Evolutionary conservation across 1,284 basidiomycete genomes (phyloP).

Genomic region (Heterobasidion parviporum): DNA sequence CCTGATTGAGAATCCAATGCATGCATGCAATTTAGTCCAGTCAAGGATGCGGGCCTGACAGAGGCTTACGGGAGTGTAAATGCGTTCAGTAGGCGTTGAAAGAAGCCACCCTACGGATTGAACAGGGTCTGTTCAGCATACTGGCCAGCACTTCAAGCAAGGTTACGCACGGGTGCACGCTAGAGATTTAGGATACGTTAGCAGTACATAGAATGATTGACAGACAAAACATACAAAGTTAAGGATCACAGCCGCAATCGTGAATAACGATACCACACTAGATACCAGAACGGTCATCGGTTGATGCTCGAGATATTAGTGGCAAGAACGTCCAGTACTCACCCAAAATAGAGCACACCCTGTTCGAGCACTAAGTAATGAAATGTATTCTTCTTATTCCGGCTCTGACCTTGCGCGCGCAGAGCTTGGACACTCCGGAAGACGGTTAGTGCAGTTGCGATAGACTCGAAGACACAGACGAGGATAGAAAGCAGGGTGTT

Average conservation of each 20-base stretch:
- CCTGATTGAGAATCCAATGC: constrained; percentile 8
- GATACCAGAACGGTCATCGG: constrained; percentile 17
- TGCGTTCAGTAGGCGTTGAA: constrained; percentile 22
- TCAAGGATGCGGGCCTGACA: background rate
- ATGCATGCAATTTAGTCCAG: background rate
- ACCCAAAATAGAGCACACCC: constrained; percentile 14
- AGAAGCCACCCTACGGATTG: constrained; percentile 16
- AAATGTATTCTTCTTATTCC: constrained; percentile 16
- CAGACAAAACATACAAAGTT: constrained; percentile 19
- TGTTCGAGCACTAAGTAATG: constrained; percentile 22
- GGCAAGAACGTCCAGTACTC: background rate
- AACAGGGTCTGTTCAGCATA: background rate
- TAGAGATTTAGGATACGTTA: background rate
- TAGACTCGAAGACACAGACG: constrained; percentile 21
- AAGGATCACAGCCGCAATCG: constrained; percentile 18
- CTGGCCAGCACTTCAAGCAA: background rate
- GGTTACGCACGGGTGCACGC: background rate
- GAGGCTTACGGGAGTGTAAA: constrained; percentile 17
- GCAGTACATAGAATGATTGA: background rate
- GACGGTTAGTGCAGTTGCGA: constrained; percentile 18
- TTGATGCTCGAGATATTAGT: background rate
- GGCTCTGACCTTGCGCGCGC: constrained; percentile 11
- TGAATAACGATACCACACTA: constrained; percentile 23
- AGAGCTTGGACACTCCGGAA: constrained; percentile 21
- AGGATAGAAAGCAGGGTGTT: constrained; percentile 21